Evolutionary conservation across 2,329 filamentous ascomycete species (phyloP).

Genomic region (Zalaria sp.): DNA sequence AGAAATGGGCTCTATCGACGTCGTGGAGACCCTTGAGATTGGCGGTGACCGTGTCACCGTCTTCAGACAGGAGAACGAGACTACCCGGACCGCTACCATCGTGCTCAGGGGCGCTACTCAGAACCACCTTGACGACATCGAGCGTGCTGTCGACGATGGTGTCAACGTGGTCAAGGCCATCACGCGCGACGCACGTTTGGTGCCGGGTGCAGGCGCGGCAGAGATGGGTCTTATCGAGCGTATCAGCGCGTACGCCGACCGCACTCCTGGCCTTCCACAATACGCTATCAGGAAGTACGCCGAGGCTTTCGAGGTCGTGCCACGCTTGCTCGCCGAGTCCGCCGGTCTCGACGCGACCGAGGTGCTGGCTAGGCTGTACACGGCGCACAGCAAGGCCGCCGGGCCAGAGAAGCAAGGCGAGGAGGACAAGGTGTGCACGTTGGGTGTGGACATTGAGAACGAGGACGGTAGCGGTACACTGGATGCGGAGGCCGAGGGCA

Average conservation of each 20-base stretch:
- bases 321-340: conserved; percentile 84
- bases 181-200: conserved; percentile 78
- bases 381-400: conserved; percentile 54
- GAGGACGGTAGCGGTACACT: conserved; percentile 66
- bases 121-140: conserved; percentile 94
- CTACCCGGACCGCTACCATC: conserved; percentile 83
- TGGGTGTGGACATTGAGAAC: conserved; percentile 92
- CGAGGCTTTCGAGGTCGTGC: conserved; percentile 94
- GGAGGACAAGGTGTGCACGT: conserved; percentile 55
- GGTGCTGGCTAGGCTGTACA: conserved; percentile 81
- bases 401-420: conserved; percentile 11
- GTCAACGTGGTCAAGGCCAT: conserved; percentile 99
- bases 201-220: conserved; percentile 86
- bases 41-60: conserved; percentile 96
- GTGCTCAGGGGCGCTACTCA: conserved; percentile 92
- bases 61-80: conserved; percentile 90
- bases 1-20: conserved; percentile 88
- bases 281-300: conserved; percentile 97
- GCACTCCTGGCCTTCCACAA: conserved; percentile 82
- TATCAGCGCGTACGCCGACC: conserved; percentile 80
- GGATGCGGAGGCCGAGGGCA: conserved; percentile 75
- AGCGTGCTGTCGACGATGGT: conserved; percentile 92
- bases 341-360: conserved; percentile 96
- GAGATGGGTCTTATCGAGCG: conserved; percentile 90
- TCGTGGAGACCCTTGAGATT: conserved; percentile 96